Base-by-base conservation (phyloP, 768 basidiomycete species). In the Suillus luteus region DNA sequence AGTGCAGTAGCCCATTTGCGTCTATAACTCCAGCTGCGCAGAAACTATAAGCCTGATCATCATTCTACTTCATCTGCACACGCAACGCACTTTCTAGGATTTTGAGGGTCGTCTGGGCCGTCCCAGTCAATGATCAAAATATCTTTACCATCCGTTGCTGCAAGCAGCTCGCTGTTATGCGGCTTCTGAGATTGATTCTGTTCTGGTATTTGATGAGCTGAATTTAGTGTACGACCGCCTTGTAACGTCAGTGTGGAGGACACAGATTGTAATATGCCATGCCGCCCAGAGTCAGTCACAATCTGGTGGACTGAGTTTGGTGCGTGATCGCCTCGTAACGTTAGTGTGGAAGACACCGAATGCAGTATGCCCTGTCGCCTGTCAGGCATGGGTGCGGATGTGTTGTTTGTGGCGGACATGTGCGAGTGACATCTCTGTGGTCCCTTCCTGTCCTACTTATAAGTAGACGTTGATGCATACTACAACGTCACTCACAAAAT, bases 1-100 rank as follows among this genome's bases (percentile, higher is more conserved):
- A 81, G 65, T 0, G 87, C 89, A 0, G 85, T 85, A 0, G 79
- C 82, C 90, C 88, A 90, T 79, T 88, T 91, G 67, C 76, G 77
- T 37, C 70, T 77, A 60, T 78, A 81, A 5, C 78, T 70, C 88
- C 89, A 90, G 69, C 89, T 86, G 60, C 22, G n/a, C n/a, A 46
- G n/a, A 3, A 46, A 46, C 9, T n/a, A 10, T 46, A 46, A 46
- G 44, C n/a, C n/a, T 9, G 1, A 22, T 46, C n/a, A 46, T 9
- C 10, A 46, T n/a, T n/a, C 10, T 46, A 19, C 9, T 46, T 35
- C 5, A 8, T 35, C 44, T 46, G 44, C n/a, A 10, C 9, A 46
- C 10, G 44, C 44, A 35, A n/a, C 44, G n/a, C 10, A 46, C 44
- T 46, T 46, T 44, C n/a, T 46, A n/a, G 44, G 44, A 46, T 46